phyloP scores from a whole-genome alignment of 352 stramenopile species.

The Phytophthora kernoviae region DNA sequence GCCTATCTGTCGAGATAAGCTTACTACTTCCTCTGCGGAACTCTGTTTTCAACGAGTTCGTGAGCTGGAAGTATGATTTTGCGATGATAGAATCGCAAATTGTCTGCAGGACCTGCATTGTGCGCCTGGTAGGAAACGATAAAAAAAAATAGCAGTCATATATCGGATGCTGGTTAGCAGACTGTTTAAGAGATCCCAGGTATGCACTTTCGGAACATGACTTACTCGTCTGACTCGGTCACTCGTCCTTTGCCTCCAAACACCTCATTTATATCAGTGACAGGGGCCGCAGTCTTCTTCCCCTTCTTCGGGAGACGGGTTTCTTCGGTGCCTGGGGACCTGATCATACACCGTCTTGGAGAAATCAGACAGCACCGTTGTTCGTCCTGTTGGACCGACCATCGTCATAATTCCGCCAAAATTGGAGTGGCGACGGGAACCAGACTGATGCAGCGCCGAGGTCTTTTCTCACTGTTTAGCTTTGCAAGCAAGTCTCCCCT shows the following conservation, averaged over 20 bases:
- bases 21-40: constrained; percentile 86
- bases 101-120: constrained; percentile 68
- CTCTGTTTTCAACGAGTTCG: constrained; percentile 86
- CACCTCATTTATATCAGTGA: constrained; percentile 76
- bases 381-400: constrained; percentile 65
- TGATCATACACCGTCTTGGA: constrained; percentile 73
- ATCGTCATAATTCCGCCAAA: constrained; percentile 89
- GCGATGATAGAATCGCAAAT: constrained; percentile 76
- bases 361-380: constrained; percentile 77
- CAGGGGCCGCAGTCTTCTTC: constrained; percentile 50
- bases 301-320: constrained; percentile 45
- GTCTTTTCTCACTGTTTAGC: constrained; percentile 65
- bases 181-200: neutral
- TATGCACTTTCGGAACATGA: constrained; percentile 1
- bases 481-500: constrained; percentile 43
- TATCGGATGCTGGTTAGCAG: constrained; percentile 5
- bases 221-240: constrained; percentile 62
- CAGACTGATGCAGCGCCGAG: constrained; percentile 28
- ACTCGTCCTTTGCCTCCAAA: constrained; percentile 73
- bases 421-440: constrained; percentile 79
- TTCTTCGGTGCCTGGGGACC: constrained; percentile 76
- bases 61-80: constrained; percentile 87
- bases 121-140: constrained; percentile 36
- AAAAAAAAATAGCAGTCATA: constrained; percentile 10
- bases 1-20: constrained; percentile 81